These are phyloP conservation scores for Thymus mandschuricus DNA, from an alignment of 257 asterid genomes.

Conservation along the genomic window DNA sequence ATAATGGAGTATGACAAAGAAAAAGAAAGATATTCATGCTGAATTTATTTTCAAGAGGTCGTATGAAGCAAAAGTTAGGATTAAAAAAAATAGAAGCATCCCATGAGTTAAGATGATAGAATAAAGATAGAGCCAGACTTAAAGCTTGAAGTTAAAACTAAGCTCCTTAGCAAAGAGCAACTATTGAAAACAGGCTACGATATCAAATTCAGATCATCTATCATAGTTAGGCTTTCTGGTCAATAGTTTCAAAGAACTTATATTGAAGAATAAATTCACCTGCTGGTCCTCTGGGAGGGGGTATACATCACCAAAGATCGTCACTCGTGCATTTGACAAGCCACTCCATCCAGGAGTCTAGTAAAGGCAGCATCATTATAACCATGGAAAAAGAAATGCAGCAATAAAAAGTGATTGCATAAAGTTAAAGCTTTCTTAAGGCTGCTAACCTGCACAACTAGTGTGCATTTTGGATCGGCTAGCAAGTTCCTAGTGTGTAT, in stretches of 20 bases:
- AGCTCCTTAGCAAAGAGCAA: background rate
- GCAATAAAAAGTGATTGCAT: constrained; percentile 20
- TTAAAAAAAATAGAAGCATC: background rate
- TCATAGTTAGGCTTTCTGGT: background rate
- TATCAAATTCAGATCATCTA: background rate
- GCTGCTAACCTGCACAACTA: constrained; percentile 86
- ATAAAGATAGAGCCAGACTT: constrained; percentile 8
- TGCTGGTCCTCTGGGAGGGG: constrained; percentile 93
- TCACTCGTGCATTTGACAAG: constrained; percentile 95
- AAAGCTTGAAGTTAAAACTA: background rate
- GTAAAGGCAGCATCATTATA: constrained; percentile 30
- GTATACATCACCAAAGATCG: constrained; percentile 90
- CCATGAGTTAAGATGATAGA: background rate
- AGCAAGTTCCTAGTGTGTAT: constrained; percentile 97
- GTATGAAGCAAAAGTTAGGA: background rate
- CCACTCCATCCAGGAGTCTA: constrained; percentile 99
- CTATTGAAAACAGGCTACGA: background rate
- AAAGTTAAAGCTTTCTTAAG: constrained; percentile 24
- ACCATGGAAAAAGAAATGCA: constrained; percentile 19
- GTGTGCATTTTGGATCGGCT: constrained; percentile 89
- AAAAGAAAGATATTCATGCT: background rate
- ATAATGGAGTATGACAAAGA: constrained; percentile 13
- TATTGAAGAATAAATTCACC: constrained; percentile 49
- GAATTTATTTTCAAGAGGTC: constrained; percentile 2
- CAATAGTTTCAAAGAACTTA: constrained; percentile 5